A percentile compares a stretch with the other conserved stretches of the same genome.
Evolutionary conservation across 768 basidiomycete species (phyloP).

Genomic region (Podaxis mareebaensis): DNA sequence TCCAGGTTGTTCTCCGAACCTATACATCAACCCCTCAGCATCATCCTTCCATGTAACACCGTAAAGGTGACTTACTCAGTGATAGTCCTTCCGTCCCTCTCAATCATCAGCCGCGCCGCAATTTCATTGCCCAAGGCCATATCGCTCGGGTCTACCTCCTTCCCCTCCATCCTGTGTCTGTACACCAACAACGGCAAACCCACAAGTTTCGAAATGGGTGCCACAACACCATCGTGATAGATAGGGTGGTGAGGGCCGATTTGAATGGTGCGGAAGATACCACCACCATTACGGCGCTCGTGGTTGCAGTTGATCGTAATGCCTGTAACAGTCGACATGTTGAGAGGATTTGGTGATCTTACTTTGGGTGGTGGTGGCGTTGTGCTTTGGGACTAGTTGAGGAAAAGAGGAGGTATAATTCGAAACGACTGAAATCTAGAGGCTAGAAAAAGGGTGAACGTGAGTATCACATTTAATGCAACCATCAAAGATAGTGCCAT

Average conservation of each 20-base stretch:
- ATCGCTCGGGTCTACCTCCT: not conserved
- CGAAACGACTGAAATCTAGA: not conserved
- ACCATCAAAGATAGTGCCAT: not conserved
- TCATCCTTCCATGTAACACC: not conserved
- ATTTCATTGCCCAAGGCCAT: slow-evolving; percentile 1
- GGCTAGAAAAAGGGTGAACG: not conserved
- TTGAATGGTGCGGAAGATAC: slow-evolving; percentile 5
- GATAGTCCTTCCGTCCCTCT: not conserved
- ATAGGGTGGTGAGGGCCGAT: slow-evolving; percentile 1
- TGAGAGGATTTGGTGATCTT: not conserved
- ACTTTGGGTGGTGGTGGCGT: not conserved
- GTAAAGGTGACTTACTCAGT: not conserved
- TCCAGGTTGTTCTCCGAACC: not conserved
- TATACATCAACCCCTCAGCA: not conserved
- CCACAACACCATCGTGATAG: not conserved
- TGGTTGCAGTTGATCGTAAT: slow-evolving; percentile 9
- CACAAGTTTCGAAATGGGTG: slow-evolving; percentile 1
- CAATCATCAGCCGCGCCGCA: slow-evolving; percentile 1
- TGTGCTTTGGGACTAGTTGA: not conserved
- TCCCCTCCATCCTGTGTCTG: not conserved
- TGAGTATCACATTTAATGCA: not conserved
- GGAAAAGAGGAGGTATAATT: not conserved
- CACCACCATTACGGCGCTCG: slow-evolving; percentile 6
- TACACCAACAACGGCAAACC: slow-evolving; percentile 5
- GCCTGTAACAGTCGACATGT: slow-evolving; percentile 5